Percentiles rank a stretch among this genome's conserved stretches.
phyloP scores from a whole-genome alignment of 176 grass and related monocot species.

The Oropetium thomaeum region DNA sequence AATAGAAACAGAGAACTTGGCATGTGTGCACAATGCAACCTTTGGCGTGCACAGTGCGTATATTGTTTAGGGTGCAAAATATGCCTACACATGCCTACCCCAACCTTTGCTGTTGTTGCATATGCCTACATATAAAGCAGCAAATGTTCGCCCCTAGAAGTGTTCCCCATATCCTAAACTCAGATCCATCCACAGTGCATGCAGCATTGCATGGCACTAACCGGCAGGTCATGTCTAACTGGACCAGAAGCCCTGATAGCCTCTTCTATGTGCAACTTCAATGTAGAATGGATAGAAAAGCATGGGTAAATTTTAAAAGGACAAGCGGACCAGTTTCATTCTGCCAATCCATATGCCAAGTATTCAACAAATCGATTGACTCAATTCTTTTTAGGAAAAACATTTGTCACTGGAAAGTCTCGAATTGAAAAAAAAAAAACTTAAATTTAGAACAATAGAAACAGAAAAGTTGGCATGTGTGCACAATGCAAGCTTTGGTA shows the following conservation, averaged over 20 bases:
- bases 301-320: neutral
- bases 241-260: neutral
- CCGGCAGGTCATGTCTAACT: neutral
- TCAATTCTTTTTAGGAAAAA: neutral
- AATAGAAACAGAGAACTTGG: neutral
- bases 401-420: neutral
- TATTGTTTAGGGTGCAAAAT: neutral
- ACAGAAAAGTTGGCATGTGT: neutral
- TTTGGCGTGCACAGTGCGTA: neutral
- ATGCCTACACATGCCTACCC: neutral
- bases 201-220: conserved; percentile 15
- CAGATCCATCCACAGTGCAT: neutral
- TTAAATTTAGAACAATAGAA: neutral
- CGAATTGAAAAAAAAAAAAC: no score
- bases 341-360: neutral
- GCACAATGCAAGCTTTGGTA: neutral
- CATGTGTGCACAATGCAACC: neutral
- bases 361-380: neutral
- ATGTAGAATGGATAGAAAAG: neutral
- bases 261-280: neutral
- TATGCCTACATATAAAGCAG: conserved; percentile 2
- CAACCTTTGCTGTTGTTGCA: no score
- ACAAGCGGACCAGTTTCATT: neutral
- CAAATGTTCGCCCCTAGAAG: neutral
- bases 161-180: neutral